A percentile compares a stretch with the other conserved stretches of the same genome.
phyloP scores from a whole-genome alignment of 208 protist genomes.

The Phytomonas sp. region DNA sequence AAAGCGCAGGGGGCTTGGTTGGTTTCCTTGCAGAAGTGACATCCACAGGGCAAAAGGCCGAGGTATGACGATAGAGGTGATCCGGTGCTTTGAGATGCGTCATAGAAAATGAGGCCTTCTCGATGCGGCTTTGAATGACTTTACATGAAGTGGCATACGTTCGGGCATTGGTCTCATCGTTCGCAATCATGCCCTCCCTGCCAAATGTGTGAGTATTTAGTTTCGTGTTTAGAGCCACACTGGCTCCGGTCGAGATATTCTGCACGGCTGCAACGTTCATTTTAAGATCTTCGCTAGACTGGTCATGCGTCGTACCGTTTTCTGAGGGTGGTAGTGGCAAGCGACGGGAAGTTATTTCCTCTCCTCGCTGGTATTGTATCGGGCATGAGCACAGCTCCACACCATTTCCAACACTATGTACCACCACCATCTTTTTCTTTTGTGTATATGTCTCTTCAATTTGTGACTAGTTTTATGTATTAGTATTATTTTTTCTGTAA shows the following conservation, averaged over 20 bases:
- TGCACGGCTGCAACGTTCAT: neutral
- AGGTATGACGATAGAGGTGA: neutral
- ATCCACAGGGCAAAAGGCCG: neutral
- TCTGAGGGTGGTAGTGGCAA: neutral
- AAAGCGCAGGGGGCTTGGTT: neutral
- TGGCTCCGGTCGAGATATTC: neutral
- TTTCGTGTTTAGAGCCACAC: neutral
- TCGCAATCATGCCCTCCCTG: neutral
- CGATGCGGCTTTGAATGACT: neutral
- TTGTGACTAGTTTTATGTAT: neutral
- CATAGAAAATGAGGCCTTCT: neutral
- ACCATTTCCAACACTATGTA: neutral
- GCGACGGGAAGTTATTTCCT: neutral
- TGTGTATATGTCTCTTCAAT: neutral
- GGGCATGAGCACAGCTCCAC: neutral
- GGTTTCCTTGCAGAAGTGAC: neutral
- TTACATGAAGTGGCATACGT: neutral
- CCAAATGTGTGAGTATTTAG: neutral
- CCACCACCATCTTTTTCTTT: neutral
- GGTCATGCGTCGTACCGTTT: neutral
- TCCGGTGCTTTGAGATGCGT: neutral
- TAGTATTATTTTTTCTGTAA: neutral
- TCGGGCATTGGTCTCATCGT: neutral
- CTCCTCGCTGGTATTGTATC: neutral
- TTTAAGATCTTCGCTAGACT: neutral